Percentiles rank a stretch among this genome's conserved stretches.
phyloP scores from a whole-genome alignment of 805 yeast genomes.

The Ogataea ganodermae region DNA sequence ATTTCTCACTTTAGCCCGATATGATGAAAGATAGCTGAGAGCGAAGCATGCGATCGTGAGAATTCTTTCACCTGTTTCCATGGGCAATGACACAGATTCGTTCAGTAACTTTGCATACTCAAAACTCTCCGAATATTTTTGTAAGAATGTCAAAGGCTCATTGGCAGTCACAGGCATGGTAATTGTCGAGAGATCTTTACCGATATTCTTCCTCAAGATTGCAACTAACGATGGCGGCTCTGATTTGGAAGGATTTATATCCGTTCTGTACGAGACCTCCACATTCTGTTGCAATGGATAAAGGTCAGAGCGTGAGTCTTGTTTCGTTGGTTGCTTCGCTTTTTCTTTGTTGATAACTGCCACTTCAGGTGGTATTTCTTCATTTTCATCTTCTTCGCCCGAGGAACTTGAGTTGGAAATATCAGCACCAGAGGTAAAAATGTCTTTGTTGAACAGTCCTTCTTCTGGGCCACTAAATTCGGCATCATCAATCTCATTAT shows the following conservation, averaged over 20 bases:
- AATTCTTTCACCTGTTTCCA: constrained; percentile 57
- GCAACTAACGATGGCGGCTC: constrained; percentile 83
- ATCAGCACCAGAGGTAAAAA: constrained; percentile 8
- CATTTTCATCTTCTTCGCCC: constrained; percentile 18
- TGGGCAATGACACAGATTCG: constrained; percentile 52
- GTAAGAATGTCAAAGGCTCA: constrained; percentile 86
- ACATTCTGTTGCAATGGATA: constrained; percentile 65
- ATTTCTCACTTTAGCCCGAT: constrained; percentile 73
- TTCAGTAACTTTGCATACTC: constrained; percentile 74
- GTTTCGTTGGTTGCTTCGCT: not conserved
- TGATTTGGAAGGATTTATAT: constrained; percentile 56
- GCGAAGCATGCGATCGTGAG: constrained; percentile 82
- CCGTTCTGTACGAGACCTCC: constrained; percentile 54
- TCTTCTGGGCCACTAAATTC: constrained; percentile 16
- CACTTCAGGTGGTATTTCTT: not conserved
- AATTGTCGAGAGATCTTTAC: constrained; percentile 81
- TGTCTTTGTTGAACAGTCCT: constrained; percentile 8
- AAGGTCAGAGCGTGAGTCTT: constrained; percentile 37
- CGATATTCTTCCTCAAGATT: constrained; percentile 84
- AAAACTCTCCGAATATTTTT: constrained; percentile 73
- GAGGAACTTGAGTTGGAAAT: constrained; percentile 15
- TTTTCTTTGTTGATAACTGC: not conserved
- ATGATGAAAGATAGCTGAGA: constrained; percentile 66
- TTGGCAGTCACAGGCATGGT: constrained; percentile 94
- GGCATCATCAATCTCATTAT: not conserved